Base-by-base conservation (phyloP, 768 basidiomycete species). In the Leccinum barrowsii region DNA sequence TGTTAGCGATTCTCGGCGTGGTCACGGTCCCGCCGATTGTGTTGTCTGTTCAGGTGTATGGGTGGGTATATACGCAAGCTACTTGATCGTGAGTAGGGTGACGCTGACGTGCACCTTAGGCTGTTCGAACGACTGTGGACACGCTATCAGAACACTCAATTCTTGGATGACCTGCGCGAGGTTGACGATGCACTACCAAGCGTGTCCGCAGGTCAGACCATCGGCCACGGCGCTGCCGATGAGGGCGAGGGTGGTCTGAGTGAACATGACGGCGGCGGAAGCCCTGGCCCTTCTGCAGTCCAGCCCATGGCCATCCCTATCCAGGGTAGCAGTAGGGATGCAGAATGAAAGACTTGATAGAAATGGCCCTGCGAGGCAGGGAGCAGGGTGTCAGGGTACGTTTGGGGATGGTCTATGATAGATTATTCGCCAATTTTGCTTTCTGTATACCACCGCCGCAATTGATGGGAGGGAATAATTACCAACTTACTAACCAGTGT, bases 1-100 rank as follows among this genome's bases (percentile, higher is more conserved):
- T 49, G 0, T 35, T 68, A 11, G 65, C 63, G 2, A 8, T 65
- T 30, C 59, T 67, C 5, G 60, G 59, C 3, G 52, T 57, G 12
- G 19, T 59, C 3, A 13, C 60, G 1, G 17, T 55, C 24, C 1
- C 53, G 13, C 68, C 67, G 3, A n/a, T 60, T 22, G 56, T 59
- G 37, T 30, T 53, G 10, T 63, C 59, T 21, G 46, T 42, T 6
- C n/a, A 11, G 22, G 48, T 28, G 24, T 54, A 54, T 44, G 49
- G 10, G 66, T 68, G 22, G 24, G 67, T 66, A 30, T 42, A 26
- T 13, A 6, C 15, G 8, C 40, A 42, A 19, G 19, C 24, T 21
- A 2, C 1, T 7, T 13, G 19, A 52, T 32, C 2, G 11, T 15
- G 19, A 28, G 2, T 13, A 8, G 6, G 32, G 17, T 21, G 53